Evolutionary conservation across 2,329 filamentous ascomycete species (phyloP), one percentile per base, ranked within the genome.

Genomic region (Cryphonectria japonica): DNA sequence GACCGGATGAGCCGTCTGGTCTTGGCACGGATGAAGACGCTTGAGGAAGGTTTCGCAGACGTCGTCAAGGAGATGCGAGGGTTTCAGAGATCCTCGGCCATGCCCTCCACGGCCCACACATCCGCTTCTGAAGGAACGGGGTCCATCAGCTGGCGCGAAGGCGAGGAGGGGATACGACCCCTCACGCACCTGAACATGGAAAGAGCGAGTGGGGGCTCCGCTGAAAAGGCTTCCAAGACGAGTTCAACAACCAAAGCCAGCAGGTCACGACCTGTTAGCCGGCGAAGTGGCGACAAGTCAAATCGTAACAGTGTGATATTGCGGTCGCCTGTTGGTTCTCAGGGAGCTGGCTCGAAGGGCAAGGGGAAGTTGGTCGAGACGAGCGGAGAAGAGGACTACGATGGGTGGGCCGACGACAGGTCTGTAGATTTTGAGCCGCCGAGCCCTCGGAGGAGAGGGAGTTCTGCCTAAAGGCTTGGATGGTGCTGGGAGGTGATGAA

Each of bases 21-120:
- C 81, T 84, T 98, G 62, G 93, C 94, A 11, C 86, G 94, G 46
- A 98, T 98, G 94, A 96, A 96, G 79, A 95, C 92, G 9, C 85
- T 98, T 2, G 95, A 98, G 79, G 94, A 97, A 80, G 92, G 94
- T 19, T 95, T 98, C 79, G 88, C 92, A 2, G 93, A 97, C 72
- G 91, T 97, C n/a, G 88, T 94, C 70, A 89, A 89, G 73, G 93
- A 96, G 79, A 91, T 97, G 79, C 89, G 92, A 73, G 88, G 89
- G 73, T 82, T 88, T 78, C 88, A 84, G 80, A 80, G 79, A 73
- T 81, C 80, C 63, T 78, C 80, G 63, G 82, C 80, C 54, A 80
- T 80, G 46, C 82, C 83, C 3, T 82, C 84, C 2, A 86, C 86
- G 8, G 82, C 83, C 39, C 83, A 84, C 67, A 88, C 87, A 74